These are phyloP conservation scores for Dactylella cylindrospora DNA, from an alignment of 2,329 filamentous ascomycete species.

Conservation along the genomic window DNA sequence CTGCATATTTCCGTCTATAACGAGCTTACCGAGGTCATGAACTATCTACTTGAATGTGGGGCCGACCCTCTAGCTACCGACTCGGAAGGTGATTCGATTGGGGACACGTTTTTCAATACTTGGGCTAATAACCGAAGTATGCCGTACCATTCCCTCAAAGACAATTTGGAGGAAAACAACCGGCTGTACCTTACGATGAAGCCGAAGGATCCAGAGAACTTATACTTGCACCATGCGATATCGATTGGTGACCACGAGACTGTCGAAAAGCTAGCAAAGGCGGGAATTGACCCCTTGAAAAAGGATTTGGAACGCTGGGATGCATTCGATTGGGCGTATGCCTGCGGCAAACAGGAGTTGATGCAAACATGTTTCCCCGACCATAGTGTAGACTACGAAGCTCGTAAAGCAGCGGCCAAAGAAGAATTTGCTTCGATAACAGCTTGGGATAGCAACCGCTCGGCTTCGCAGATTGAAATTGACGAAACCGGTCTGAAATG, in stretches of 20 bases:
- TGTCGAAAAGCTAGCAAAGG: background rate
- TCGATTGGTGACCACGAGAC: background rate
- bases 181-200: too few species aligned
- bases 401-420: constrained; percentile 1
- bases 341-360: background rate
- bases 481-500: constrained; percentile 2
- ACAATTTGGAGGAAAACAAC: too few species aligned
- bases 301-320: constrained; percentile 13
- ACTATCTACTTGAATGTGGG: constrained; percentile 2
- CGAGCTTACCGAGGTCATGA: background rate
- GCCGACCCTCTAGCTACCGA: too few species aligned
- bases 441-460: background rate
- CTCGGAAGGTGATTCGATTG: too few species aligned
- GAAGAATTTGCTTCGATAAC: background rate
- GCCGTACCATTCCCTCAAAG: too few species aligned
- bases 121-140: too few species aligned
- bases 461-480: constrained; percentile 1
- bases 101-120: too few species aligned
- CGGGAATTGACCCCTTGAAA: background rate
- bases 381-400: background rate
- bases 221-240: constrained; percentile 5
- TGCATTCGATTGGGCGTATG: constrained; percentile 27
- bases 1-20: background rate
- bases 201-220: too few species aligned
- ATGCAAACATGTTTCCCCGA: constrained; percentile 9